Base-by-base conservation (phyloP, 768 basidiomycete genomes). In the Hortiboletus campestris region DNA sequence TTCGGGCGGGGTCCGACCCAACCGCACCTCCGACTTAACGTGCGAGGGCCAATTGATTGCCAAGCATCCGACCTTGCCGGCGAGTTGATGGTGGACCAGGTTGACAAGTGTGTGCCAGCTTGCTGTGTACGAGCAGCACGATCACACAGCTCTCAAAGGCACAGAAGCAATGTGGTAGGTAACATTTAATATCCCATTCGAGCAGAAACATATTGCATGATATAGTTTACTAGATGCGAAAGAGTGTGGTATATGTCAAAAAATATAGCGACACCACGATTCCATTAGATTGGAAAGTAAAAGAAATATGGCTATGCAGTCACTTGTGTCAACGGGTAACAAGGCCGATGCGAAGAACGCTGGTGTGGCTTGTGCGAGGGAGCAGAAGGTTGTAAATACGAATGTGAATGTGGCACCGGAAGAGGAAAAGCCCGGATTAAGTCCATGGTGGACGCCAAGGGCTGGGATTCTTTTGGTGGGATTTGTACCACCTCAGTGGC, bases 391-490 rank as follows among this genome's bases (percentile, higher is more conserved):
- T 56, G 69, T 39, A 61, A 55, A 55, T 57, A 49, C 1, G 65
- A 53, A 36, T 61, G 67, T 29, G 74, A 57, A 46, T 63, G 68
- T 28, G 74, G 65, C 36, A 74, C 52, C 13, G 81, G 79, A 57
- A 82, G 63, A 28, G 81, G 80, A 47, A 83, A 83, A 16, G 79
- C 70, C 46, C 75, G 72, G 28, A 82, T 72, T 4, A 82, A 59
- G 1, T 82, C 80, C 42, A 75, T 67, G 8, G 75, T 72, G 19
- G 76, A 67, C n/a, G 64, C 25, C 22, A 55, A 8, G 11, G 56
- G 49, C 32, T 71, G 64, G 16, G 70, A 55, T 40, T 54, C 71
- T 25, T 72, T 69, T 7, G 63, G 28, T 13, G 64, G 48, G 2
- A 53, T 14, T 9, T 69, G 66, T 11, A 65, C 62, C 35, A 67